Percentiles rank a stretch among this genome's conserved stretches.
phyloP scores from a whole-genome alignment of 768 basidiomycete species.

The Psilocybe azurescens region DNA sequence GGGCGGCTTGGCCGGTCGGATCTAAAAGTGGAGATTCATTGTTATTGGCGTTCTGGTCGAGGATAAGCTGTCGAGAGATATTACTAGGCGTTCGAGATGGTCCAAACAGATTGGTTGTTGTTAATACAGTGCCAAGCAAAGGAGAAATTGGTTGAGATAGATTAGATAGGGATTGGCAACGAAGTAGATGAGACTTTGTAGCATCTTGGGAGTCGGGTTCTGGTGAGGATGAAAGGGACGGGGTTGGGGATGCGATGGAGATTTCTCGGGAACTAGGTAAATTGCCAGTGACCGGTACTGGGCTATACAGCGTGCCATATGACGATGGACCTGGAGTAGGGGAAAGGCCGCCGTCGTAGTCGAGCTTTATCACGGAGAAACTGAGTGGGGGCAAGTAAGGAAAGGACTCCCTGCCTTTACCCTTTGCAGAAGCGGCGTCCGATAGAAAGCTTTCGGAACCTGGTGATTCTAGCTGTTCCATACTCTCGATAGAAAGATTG shows the following conservation, averaged over 20 bases:
- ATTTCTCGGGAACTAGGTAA: slow-evolving; percentile 26
- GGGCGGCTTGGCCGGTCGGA: slow-evolving; percentile 8
- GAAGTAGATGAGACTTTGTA: slow-evolving; percentile 43
- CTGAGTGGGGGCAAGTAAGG: slow-evolving; percentile 70
- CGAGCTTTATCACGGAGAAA: slow-evolving; percentile 60
- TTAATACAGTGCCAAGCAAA: slow-evolving; percentile 47
- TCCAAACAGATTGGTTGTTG: slow-evolving; percentile 51
- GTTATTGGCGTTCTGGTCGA: slow-evolving; percentile 41
- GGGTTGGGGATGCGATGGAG: slow-evolving; percentile 19
- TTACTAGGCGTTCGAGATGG: slow-evolving; percentile 48
- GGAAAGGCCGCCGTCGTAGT: slow-evolving; percentile 41
- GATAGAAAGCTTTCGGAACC: slow-evolving; percentile 21
- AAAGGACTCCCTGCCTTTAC: slow-evolving; percentile 67
- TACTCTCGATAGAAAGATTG: slow-evolving; percentile 24
- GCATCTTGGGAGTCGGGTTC: slow-evolving; percentile 27
- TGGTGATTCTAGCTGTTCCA: slow-evolving; percentile 25
- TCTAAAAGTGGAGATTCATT: slow-evolving; percentile 14
- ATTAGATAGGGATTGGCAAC: slow-evolving; percentile 62
- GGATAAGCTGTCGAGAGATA: slow-evolving; percentile 61
- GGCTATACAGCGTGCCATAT: slow-evolving; percentile 31
- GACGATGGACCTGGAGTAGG: slow-evolving; percentile 45
- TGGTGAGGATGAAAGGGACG: slow-evolving; percentile 22
- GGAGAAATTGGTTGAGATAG: slow-evolving; percentile 46
- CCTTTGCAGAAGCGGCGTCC: slow-evolving; percentile 39
- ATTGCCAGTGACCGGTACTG: slow-evolving; percentile 14